Base-by-base conservation (phyloP, 2,329 filamentous ascomycete species). In the Passalora sequoiae region DNA sequence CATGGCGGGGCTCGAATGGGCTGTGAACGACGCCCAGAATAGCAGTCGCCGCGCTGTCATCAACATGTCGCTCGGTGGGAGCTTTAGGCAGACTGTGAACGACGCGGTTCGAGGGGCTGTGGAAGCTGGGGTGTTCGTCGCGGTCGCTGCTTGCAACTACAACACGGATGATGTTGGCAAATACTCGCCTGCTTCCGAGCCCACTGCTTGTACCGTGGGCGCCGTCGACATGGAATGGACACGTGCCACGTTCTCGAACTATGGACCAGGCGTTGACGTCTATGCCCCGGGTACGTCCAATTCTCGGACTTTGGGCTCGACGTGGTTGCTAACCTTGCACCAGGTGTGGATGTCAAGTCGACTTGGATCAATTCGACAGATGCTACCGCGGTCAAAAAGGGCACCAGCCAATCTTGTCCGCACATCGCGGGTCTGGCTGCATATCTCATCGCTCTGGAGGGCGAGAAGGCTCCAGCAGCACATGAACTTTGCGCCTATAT, bases 41-140 rank as follows among this genome's bases (percentile, higher is more conserved):
- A 86, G 71, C 62, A 84, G 96, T 82, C 84, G 38, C 13, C 33
- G 38, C 16, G 44, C 49, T 17, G 51, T 54, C 33, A 64, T 60
- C 41, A 68, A 65, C 50, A 59, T 69, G 63, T 69, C 66, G 29
- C 63, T 71, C 19, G 66, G 67, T 45, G 66, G 65, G 19, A 56
- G 55, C 35, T 65, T 60, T 33, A 60, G 61, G 31, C 53, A 62
- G 13, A 59, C 46, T 4, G 44, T 66, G 45, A 69, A 68, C 58
- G 54, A 60, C 36, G 66, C 66, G 30, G 63, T 64, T 30, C 62
- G 62, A 13, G 57, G 56, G 30, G 64, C 61, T 32, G 60, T 66
- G 42, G 38, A 43, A 25, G 60, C 59, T 31, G 67, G 67, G 42
- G 56, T 69, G 25, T 69, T 69, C 59, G 47, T 67, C 38, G 65